Percentiles rank a stretch among this genome's conserved stretches.
Evolutionary conservation across 306 rosid genomes (phyloP).

Genomic region (Glycine soja): DNA sequence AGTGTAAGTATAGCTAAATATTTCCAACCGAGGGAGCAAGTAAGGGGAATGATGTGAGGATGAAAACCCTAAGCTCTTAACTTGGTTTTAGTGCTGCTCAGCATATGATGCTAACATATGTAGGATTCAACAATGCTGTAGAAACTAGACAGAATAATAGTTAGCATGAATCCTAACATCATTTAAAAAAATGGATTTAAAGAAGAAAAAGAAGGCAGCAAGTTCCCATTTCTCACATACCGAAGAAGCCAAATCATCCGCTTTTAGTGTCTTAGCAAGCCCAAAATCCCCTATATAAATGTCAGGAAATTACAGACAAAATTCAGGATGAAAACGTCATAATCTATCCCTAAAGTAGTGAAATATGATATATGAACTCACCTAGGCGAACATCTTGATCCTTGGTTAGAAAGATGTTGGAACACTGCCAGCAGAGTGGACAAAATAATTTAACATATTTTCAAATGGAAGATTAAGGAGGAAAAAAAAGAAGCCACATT

Average conservation of each 20-base stretch:
- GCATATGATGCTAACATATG: conserved; percentile 22
- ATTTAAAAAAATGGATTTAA: neutral
- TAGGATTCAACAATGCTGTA: neutral
- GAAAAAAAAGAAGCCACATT: neutral
- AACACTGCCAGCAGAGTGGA: conserved; percentile 69
- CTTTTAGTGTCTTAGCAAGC: conserved; percentile 95
- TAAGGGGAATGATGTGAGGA: no score
- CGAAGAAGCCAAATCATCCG: conserved; percentile 95
- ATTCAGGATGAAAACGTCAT: conserved; percentile 42
- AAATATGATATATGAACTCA: conserved; percentile 53
- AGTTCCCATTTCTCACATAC: conserved; percentile 61
- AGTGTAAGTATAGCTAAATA: no score
- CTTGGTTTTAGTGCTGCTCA: neutral
- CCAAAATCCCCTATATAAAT: conserved; percentile 87
- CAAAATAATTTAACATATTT: conserved; percentile 42
- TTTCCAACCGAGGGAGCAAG: no score
- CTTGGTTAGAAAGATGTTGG: conserved; percentile 95
- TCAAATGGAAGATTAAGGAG: neutral
- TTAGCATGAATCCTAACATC: neutral
- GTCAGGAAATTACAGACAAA: conserved; percentile 45
- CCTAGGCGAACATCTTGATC: conserved; percentile 94
- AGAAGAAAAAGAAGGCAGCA: conserved; percentile 17
- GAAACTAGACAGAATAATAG: neutral
- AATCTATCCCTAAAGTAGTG: conserved; percentile 32
- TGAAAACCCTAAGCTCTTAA: no score